Evolutionary conservation across 345 rosid species (phyloP).

Genomic region (Mallotus nudiflorus): DNA sequence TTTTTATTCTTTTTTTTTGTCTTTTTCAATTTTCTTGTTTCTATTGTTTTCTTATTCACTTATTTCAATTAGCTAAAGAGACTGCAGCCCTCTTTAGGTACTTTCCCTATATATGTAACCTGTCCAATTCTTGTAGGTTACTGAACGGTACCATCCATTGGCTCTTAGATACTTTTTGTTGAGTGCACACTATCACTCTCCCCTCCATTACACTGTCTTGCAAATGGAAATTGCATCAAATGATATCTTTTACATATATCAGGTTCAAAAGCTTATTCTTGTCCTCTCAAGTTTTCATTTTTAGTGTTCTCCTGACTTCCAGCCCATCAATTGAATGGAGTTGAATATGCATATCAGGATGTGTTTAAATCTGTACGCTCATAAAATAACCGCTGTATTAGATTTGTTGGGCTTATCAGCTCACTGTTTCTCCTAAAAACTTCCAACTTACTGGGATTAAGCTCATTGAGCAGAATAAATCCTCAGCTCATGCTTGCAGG

Average conservation of each 20-base stretch:
- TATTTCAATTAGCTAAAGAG: too few species aligned
- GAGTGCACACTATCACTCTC: slow-evolving; percentile 83
- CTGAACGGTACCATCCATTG: slow-evolving; percentile 68
- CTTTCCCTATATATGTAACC: not conserved
- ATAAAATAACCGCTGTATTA: not conserved
- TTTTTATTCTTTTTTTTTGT: too few species aligned
- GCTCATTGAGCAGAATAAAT: not conserved
- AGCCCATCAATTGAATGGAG: not conserved
- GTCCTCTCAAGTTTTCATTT: not conserved
- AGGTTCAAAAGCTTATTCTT: slow-evolving; percentile 46
- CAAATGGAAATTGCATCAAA: slow-evolving; percentile 79
- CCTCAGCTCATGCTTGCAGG: too few species aligned
- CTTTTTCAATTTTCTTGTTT: too few species aligned
- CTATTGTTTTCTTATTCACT: too few species aligned
- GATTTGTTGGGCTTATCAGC: not conserved
- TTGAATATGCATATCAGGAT: not conserved
- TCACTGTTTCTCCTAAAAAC: not conserved
- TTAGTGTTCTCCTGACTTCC: not conserved
- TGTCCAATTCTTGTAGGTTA: slow-evolving; percentile 47
- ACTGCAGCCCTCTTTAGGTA: not conserved
- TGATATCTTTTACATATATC: slow-evolving; percentile 72
- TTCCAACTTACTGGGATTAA: not conserved
- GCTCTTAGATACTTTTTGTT: slow-evolving; percentile 83
- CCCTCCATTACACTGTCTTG: slow-evolving; percentile 54
- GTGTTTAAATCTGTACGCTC: too few species aligned